Evolutionary conservation across 1,139 yeast species (phyloP).

Genomic region (Pichia norvegensis): DNA sequence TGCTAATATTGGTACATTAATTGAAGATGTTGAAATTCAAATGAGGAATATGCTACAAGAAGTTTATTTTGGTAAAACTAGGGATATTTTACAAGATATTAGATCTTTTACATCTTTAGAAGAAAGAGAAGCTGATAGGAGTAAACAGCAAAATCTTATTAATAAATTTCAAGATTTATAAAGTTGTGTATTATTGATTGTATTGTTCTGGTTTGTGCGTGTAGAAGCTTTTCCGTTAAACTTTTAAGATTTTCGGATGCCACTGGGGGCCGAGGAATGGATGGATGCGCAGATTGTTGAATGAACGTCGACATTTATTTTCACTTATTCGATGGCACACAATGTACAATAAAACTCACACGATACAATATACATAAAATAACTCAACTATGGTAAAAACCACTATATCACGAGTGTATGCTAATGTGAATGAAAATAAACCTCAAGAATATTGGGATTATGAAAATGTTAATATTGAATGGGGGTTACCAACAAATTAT

Average conservation of each 20-base stretch:
- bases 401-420: constrained; percentile 46
- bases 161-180: constrained; percentile 35
- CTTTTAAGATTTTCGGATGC: too few species aligned
- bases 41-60: constrained; percentile 83
- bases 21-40: constrained; percentile 85
- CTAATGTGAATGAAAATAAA: constrained; percentile 55
- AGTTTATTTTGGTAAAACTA: constrained; percentile 91
- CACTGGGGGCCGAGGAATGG: too few species aligned
- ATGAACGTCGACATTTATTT: not conserved
- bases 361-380: not conserved
- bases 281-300: too few species aligned
- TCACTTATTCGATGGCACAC: not conserved
- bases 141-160: constrained; percentile 43
- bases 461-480: constrained; percentile 58
- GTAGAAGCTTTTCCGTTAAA: too few species aligned
- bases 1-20: constrained; percentile 73
- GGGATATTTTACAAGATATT: constrained; percentile 72
- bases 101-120: constrained; percentile 45
- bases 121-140: constrained; percentile 34
- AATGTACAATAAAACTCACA: not conserved
- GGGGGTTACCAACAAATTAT: constrained; percentile 65
- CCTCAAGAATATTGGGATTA: constrained; percentile 77
- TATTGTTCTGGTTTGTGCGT: too few species aligned
- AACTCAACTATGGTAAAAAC: constrained; percentile 7
- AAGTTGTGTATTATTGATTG: too few species aligned